Evolutionary conservation across 768 basidiomycete genomes (phyloP).

Genomic region (Leucosporidium scottii): DNA sequence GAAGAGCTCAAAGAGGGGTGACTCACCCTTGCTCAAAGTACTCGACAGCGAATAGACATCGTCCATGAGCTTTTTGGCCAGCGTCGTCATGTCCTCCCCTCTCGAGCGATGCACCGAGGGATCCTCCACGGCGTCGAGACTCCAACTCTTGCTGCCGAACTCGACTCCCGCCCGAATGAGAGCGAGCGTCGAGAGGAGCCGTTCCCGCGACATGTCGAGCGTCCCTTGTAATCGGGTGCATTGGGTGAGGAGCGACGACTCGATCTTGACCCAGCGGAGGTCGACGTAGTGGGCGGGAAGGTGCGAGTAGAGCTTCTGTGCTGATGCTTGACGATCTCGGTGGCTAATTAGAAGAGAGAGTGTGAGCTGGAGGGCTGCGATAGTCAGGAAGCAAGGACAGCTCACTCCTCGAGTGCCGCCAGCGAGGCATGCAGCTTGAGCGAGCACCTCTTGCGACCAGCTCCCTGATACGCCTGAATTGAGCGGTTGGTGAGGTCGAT

Average conservation of each 20-base stretch:
- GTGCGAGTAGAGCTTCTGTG: conserved; percentile 64
- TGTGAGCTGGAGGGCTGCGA: background rate
- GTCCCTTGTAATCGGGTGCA: conserved; percentile 11
- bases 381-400: conserved; percentile 2
- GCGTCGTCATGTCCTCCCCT: background rate
- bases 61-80: conserved; percentile 26
- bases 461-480: conserved; percentile 73
- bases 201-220: conserved; percentile 50
- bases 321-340: conserved; percentile 57
- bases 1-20: background rate
- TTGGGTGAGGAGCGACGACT: conserved; percentile 26
- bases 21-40: conserved; percentile 37
- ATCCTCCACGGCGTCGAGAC: conserved; percentile 50
- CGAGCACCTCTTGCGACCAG: conserved; percentile 78
- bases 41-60: conserved; percentile 35
- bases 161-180: conserved; percentile 50
- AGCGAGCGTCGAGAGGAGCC: conserved; percentile 52
- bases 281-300: conserved; percentile 56
- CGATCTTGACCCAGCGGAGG: conserved; percentile 40
- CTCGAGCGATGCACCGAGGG: background rate
- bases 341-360: conserved; percentile 47
- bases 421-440: conserved; percentile 75
- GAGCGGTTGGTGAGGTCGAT: conserved; percentile 66
- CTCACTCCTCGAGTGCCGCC: conserved; percentile 83
- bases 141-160: conserved; percentile 38